Base-by-base conservation (phyloP, 768 basidiomycete genomes). In the Calocybe gangraenosa region DNA sequence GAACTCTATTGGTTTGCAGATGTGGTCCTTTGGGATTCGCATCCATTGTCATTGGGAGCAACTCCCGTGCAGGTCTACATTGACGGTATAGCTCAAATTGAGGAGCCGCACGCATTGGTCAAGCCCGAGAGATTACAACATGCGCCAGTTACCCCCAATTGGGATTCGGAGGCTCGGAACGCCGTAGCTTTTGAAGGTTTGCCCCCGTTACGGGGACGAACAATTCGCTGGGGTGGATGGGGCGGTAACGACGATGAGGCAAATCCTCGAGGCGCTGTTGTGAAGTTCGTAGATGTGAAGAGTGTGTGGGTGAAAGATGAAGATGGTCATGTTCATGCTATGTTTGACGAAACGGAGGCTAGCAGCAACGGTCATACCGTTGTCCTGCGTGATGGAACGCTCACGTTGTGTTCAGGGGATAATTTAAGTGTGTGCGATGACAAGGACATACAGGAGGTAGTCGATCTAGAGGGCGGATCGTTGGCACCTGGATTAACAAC, bases 11-110 rank as follows among this genome's bases (percentile, higher is more conserved):
- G 6, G 2, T 20, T 3, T 17, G 22, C 44, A 75, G 78, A 79
- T 50, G 50, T 78, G 23, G 75, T 74, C 25, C 58, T 80, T 11
- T 87, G 85, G 84, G 83, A 87, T 47, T 78, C 78, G 3, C 88
- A 92, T 60, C 92, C 90, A 0, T 71, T 94, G 19, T 58, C 76
- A 0, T 69, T 92, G 3, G 90, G 89, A 17, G 84, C 90, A 0
- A 91, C 88, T 1, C 91, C 92, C 0, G 62, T 67, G 3, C 89
- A 92, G 55, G 88, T 91, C 0, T 90, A 76, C 61, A 82, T 92
- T 44, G 92, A 94, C 52, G 91, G 91, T 9, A 84, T 92, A 45
- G 60, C 80, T 0, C 92, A 93, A 60, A 57, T 71, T 14, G 41
- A 55, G 3, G 19, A 58, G 2, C 66, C 80, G 0, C 48, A 65